Percentiles rank a stretch among this genome's conserved stretches.
Conservation (phyloP, 768 basidiomycete genomes). For the Vishniacozyma victoriae region DNA sequence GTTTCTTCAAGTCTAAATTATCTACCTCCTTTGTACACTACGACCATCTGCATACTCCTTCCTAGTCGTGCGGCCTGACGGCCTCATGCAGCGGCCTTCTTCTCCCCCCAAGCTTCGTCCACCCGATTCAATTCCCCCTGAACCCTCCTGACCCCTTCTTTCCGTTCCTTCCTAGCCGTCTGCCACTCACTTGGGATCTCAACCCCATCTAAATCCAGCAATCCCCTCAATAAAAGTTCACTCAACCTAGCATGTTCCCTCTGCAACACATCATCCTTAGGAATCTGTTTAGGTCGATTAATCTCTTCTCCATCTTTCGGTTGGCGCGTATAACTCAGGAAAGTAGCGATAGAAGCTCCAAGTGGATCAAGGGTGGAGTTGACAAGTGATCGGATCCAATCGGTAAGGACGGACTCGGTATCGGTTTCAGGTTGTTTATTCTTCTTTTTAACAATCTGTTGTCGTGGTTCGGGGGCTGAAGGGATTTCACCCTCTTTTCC, state of each 20-base stretch:
- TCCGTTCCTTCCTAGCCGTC: conserved; percentile 70
- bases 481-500: conserved; percentile 50
- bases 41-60: too few species aligned
- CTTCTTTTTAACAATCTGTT: conserved; percentile 2
- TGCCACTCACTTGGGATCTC: conserved; percentile 68
- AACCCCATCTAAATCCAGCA: conserved; percentile 80
- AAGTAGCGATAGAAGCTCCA: conserved; percentile 22
- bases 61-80: too few species aligned
- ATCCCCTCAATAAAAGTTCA: conserved; percentile 77
- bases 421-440: conserved; percentile 29
- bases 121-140: conserved; percentile 74
- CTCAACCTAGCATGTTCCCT: conserved; percentile 59
- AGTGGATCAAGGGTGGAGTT: conserved; percentile 17
- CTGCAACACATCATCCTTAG: conserved; percentile 39
- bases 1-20: too few species aligned
- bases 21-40: too few species aligned
- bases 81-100: too few species aligned
- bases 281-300: conserved; percentile 30
- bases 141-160: conserved; percentile 77
- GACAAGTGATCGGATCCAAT: conserved; percentile 25
- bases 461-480: conserved; percentile 11
- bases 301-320: conserved; percentile 5
- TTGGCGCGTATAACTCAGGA: conserved; percentile 21
- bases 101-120: conserved; percentile 62
- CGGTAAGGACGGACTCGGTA: conserved; percentile 25